phyloP scores from a whole-genome alignment of 1,284 basidiomycete genomes.

The Cryptococcus sp. region DNA sequence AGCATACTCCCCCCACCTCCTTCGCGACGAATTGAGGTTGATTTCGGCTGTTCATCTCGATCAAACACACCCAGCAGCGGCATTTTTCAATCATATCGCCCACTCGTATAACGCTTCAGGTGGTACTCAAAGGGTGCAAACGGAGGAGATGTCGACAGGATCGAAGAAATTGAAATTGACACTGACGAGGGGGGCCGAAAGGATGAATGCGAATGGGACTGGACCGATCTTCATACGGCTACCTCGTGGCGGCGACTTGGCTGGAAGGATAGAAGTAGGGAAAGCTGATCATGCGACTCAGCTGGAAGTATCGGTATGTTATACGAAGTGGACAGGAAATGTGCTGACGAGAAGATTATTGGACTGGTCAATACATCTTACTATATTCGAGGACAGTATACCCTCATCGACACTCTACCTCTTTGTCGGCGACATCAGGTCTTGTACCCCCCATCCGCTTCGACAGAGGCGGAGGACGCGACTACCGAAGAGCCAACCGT shows the following conservation, averaged over 20 bases:
- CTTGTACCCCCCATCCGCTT: constrained; percentile 18
- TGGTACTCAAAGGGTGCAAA: constrained; percentile 1
- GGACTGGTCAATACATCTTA: constrained; percentile 29
- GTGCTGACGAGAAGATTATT: constrained; percentile 15
- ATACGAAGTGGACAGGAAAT: background rate
- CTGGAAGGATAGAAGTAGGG: constrained; percentile 27
- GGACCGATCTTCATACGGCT: constrained; percentile 26
- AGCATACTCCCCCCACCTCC: constrained; percentile 26
- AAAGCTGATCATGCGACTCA: constrained; percentile 28
- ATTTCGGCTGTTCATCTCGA: constrained; percentile 35
- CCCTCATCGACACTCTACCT: constrained; percentile 31
- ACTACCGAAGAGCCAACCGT: background rate
- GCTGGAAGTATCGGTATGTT: constrained; percentile 30
- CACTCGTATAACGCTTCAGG: constrained; percentile 5
- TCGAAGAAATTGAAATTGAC: constrained; percentile 25
- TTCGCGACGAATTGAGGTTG: constrained; percentile 24
- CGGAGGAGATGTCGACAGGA: constrained; percentile 12
- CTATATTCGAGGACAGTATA: constrained; percentile 35
- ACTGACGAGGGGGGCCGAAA: constrained; percentile 14
- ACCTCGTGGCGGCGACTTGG: constrained; percentile 18
- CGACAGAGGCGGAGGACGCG: background rate
- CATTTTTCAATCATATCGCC: constrained; percentile 24
- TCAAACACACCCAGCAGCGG: constrained; percentile 29
- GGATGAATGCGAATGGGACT: constrained; percentile 24
- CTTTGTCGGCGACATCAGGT: constrained; percentile 12